Base-by-base conservation (phyloP, 163 green algal genomes). In the Picocystis sp. region DNA sequence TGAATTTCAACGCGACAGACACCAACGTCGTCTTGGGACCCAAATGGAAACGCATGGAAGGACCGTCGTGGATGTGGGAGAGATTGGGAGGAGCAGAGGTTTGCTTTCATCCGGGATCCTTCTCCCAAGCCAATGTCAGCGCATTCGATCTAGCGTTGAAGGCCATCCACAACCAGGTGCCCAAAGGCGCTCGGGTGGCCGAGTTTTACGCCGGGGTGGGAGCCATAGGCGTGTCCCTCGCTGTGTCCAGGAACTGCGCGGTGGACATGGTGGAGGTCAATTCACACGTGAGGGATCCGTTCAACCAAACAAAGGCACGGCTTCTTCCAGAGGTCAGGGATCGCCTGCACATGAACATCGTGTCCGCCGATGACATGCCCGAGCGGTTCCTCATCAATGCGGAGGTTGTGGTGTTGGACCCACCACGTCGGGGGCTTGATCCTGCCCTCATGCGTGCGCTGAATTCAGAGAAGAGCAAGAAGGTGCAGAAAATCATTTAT, bases 171-270 rank as follows among this genome's bases (percentile, higher is more conserved):
- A 10, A 11, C 10, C 34, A 44, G 8, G 68, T 84, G 19, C 71
- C 64, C 1, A 19, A 22, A 1, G 67, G 60, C 10, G 25, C 57
- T 0, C 29, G 34, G 1, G 65, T 90, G 0, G 58, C 62, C 5
- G 80, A 90, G 63, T 63, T 91, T 21, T 82, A 90, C 53, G 76
- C 80, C 0, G 80, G 80, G 5, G 68, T 74, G 21, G 79, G 80
- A 24, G 69, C 70, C 24, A 85, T 89, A 13, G 80, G 75, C 22
- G 55, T 80, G 3, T 60, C 59, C 0, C 51, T 83, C n/a, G 65
- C 65, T 13, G 63, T 57, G 9, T 43, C 68, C 45, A 23, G 52
- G 14, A 15, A 50, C 11, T 72, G 64, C 56, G 44, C 43, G n/a
- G 59, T 82, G 38, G 43, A 58, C 0, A 68, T 47, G 46, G 66